Evolutionary conservation across 2,329 filamentous ascomycete genomes (phyloP), one percentile per base, ranked within the genome.

Genomic region (Tolypocladium amazonense): DNA sequence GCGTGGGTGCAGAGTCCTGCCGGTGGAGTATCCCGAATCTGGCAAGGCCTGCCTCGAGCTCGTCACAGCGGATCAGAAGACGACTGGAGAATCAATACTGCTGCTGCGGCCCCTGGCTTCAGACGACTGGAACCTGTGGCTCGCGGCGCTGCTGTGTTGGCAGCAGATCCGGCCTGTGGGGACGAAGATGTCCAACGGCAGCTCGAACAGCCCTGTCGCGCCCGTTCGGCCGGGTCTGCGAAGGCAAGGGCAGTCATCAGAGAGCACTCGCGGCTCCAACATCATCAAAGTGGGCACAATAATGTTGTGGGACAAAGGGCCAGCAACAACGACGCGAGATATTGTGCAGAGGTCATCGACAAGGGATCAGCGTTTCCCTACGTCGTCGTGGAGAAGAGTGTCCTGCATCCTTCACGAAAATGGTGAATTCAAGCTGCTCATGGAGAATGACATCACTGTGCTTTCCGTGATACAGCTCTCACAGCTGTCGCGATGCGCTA

Each of bases 271-370:
- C 35, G 64, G 71, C 2, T 69, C 73, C 1, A 94, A 88, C 59
- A 94, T 97, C 65, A 97, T 97, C 77, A 99, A 97, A 71, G 90
- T 97, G 56, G 94, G 92, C 59, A 92, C 92, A 70, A 84, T 96
- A 70, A 87, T 92, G 69, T 80, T 96, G 55, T 97, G 92, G 93
- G 92, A 97, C 73, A 94, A 89, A 70, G 88, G 87, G 1, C 69
- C 77, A 8, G 79, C 83, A 15, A 73, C 74, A 23, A 80, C 81
- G 43, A 82, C 85, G 7, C 76, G 78, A 53, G 77, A 82, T 23
- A 81, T 86, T 59, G 77, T 83, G 56, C 81, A 79, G 65, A 75
- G 81, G 4, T 78, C 83, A 2, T 86, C 84, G 1, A 83, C 82
- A 1, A 76, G 81, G 61, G 82, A 86, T 68, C 67, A 82, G 30